A percentile compares a stretch with the other conserved stretches of the same genome.
phyloP scores from a whole-genome alignment of 148 eudicot species.

The Simmondsia chinensis region DNA sequence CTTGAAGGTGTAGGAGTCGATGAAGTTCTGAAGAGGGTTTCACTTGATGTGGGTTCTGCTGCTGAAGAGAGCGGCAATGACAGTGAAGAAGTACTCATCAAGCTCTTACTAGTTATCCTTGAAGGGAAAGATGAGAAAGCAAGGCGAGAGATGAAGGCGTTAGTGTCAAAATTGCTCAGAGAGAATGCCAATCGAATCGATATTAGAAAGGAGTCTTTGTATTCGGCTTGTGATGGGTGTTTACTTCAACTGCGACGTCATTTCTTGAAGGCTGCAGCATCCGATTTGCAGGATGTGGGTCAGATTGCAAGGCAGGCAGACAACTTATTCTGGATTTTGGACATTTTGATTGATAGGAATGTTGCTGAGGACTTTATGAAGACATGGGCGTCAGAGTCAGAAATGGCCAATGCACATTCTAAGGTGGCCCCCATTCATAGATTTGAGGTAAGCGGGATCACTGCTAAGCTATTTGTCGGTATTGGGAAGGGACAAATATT shows the following conservation, averaged over 20 bases:
- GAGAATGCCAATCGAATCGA: conserved; percentile 68
- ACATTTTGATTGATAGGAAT: conserved; percentile 74
- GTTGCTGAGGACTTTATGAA: conserved; percentile 72
- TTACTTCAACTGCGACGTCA: conserved; percentile 43
- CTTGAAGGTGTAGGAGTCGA: conserved; percentile 71
- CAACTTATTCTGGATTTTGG: conserved; percentile 84
- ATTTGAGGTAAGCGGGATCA: conserved; percentile 73
- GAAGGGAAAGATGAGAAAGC: conserved; percentile 97
- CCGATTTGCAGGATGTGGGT: conserved; percentile 39
- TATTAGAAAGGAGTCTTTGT: conserved; percentile 70
- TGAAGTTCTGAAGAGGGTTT: conserved; percentile 83
- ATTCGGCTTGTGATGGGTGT: conserved; percentile 72
- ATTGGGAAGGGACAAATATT: conserved; percentile 80
- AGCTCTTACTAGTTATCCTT: conserved; percentile 75
- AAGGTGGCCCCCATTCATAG: conserved; percentile 75
- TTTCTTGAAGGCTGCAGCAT: conserved; percentile 46
- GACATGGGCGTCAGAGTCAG: conserved; percentile 66
- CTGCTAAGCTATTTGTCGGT: conserved; percentile 80
- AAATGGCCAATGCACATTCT: conserved; percentile 64
- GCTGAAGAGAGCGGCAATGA: conserved; percentile 24
- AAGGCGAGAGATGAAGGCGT: conserved; percentile 80
- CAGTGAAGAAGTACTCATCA: conserved; percentile 71
- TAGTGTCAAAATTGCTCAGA: conserved; percentile 79
- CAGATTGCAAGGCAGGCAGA: conserved; percentile 84
- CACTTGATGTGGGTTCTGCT: conserved; percentile 36